Percentiles rank a stretch among this genome's conserved stretches.
These are phyloP conservation scores for Ceratocystis ficicola DNA, from an alignment of 2,329 filamentous ascomycete species.

Conservation along the genomic window DNA sequence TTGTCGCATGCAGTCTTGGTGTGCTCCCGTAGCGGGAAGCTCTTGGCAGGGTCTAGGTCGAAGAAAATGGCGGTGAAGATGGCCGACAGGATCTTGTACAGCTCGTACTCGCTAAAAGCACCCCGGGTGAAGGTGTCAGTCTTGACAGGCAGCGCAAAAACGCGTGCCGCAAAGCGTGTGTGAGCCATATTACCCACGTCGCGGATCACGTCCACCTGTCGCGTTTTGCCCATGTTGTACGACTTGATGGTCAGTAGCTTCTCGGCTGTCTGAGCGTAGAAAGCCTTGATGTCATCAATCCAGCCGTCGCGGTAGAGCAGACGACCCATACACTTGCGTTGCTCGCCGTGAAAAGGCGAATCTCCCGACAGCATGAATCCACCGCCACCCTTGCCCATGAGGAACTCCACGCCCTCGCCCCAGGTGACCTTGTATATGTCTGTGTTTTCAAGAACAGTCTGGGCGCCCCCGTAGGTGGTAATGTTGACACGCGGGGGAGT, in stretches of 20 bases:
- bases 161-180: conserved; percentile 49
- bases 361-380: conserved; percentile 48
- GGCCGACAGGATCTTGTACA: conserved; percentile 51
- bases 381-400: conserved; percentile 44
- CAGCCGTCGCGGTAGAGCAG: conserved; percentile 52
- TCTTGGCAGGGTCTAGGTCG: conserved; percentile 53
- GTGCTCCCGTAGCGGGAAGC: conserved; percentile 49
- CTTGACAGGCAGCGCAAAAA: conserved; percentile 57
- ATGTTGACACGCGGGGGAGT: conserved; percentile 43
- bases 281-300: conserved; percentile 49
- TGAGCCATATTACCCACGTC: conserved; percentile 58
- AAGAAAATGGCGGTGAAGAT: conserved; percentile 56
- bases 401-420: conserved; percentile 49
- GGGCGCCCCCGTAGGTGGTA: conserved; percentile 48
- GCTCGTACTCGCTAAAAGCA: conserved; percentile 41
- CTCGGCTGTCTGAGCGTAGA: conserved; percentile 52
- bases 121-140: conserved; percentile 48
- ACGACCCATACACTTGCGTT: conserved; percentile 43
- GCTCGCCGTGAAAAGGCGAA: conserved; percentile 36
- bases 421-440: conserved; percentile 53
- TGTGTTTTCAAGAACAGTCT: conserved; percentile 48
- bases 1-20: conserved; percentile 45
- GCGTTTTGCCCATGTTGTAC: conserved; percentile 40
- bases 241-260: conserved; percentile 52
- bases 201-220: conserved; percentile 58